Percentiles rank a stretch among this genome's conserved stretches.
phyloP scores from a whole-genome alignment of 2,329 filamentous ascomycete species.

The Phaeomoniella chlamydospora region DNA sequence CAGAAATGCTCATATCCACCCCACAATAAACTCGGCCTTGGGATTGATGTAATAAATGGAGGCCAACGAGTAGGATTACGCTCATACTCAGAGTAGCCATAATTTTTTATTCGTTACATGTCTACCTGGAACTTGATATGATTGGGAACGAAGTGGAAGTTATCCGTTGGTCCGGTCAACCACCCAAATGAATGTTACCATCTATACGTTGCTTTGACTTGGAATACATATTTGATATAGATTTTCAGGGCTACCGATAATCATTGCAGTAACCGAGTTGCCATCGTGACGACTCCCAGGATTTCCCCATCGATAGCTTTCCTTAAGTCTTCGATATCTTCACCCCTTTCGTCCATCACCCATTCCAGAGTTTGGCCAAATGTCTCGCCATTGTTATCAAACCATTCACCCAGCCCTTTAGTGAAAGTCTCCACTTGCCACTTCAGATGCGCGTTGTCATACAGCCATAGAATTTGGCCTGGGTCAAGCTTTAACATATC shows the following conservation, averaged over 20 bases:
- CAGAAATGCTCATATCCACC: no score
- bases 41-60: no score
- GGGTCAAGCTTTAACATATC: conserved; percentile 52
- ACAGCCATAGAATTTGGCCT: conserved; percentile 42
- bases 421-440: conserved; percentile 42
- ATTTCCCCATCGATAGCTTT: not conserved
- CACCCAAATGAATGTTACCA: no score
- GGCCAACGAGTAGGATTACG: no score
- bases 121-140: no score
- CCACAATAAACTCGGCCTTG: no score
- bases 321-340: conserved; percentile 28
- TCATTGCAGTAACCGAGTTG: not conserved
- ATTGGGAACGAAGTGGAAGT: no score
- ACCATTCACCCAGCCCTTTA: conserved; percentile 40
- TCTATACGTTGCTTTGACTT: no score
- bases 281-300: not conserved
- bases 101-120: no score
- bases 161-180: no score
- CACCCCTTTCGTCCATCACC: conserved; percentile 40
- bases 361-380: conserved; percentile 43
- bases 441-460: conserved; percentile 40
- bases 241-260: not conserved
- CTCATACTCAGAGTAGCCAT: no score
- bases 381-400: conserved; percentile 49
- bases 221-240: no score